A percentile compares a stretch with the other conserved stretches of the same genome.
Evolutionary conservation across 176 grass and related monocot genomes (phyloP).

Genomic region (Triticum monococcum): DNA sequence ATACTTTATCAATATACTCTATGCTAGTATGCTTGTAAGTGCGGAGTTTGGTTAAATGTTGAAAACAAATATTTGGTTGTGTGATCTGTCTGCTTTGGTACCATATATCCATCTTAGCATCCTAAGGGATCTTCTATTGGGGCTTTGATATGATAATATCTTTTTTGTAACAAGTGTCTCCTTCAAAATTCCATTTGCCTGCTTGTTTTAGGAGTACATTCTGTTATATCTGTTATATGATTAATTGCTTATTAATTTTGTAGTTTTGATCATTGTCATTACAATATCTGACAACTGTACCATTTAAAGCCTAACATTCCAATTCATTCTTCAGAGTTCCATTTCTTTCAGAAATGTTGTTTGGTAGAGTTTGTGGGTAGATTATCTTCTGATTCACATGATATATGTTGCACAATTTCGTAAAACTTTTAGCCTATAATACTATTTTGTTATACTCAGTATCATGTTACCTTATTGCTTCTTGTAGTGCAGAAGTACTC

Average conservation of each 20-base stretch:
- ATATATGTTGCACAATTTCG: not conserved
- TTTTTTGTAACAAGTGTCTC: not conserved
- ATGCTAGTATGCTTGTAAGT: conserved; percentile 8
- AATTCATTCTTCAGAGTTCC: not conserved
- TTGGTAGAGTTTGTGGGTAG: not conserved
- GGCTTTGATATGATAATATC: not conserved
- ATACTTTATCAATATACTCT: not conserved
- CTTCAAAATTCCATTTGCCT: not conserved
- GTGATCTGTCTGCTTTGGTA: conserved; percentile 3
- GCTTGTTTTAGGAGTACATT: not conserved
- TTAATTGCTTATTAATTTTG: not conserved
- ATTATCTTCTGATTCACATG: not conserved
- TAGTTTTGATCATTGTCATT: not conserved
- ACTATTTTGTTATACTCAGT: conserved; percentile 22
- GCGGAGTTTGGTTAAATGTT: not conserved
- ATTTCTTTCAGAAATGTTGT: conserved; percentile 1
- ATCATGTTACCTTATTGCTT: conserved; percentile 39
- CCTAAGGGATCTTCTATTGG: not conserved
- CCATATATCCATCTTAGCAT: not conserved
- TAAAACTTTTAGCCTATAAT: not conserved
- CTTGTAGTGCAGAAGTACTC: conserved; percentile 83
- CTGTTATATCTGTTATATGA: not conserved
- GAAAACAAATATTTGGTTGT: not conserved
- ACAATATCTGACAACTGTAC: not conserved
- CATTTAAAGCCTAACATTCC: not conserved